These are phyloP conservation scores for Malassezia furfur DNA, from an alignment of 1,284 basidiomycete species.

Conservation along the genomic window DNA sequence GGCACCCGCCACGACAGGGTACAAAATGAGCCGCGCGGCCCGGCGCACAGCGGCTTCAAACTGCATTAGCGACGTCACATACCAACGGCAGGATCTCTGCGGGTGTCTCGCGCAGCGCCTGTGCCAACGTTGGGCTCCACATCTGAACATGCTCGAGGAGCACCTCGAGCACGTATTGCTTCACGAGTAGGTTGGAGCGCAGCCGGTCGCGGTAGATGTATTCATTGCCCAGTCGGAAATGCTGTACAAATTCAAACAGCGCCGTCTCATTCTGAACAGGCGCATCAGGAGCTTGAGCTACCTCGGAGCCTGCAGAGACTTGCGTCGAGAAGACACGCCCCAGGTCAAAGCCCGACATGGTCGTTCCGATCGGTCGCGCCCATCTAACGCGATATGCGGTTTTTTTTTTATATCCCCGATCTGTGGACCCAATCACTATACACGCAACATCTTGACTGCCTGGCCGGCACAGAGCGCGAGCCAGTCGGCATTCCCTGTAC, in stretches of 20 bases:
- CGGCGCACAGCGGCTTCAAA: slow-evolving; percentile 43
- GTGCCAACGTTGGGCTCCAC: slow-evolving; percentile 87
- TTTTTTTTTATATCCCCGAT: neutral
- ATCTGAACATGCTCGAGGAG: slow-evolving; percentile 80
- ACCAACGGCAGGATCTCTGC: slow-evolving; percentile 82
- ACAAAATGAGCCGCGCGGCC: slow-evolving; percentile 39
- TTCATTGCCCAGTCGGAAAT: slow-evolving; percentile 43
- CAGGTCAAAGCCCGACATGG: slow-evolving; percentile 47
- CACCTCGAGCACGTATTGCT: slow-evolving; percentile 83
- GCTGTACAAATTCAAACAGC: slow-evolving; percentile 46
- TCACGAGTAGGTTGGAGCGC: slow-evolving; percentile 76
- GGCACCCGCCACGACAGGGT: slow-evolving; percentile 34
- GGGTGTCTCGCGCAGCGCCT: slow-evolving; percentile 77
- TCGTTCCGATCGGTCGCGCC: neutral
- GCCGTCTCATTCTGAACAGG: slow-evolving; percentile 42
- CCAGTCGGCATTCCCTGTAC: slow-evolving; percentile 19
- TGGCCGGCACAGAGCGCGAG: slow-evolving; percentile 22
- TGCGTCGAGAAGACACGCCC: slow-evolving; percentile 43
- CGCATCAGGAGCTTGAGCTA: slow-evolving; percentile 39
- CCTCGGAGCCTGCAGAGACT: slow-evolving; percentile 34
- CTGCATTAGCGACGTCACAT: slow-evolving; percentile 26
- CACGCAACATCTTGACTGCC: slow-evolving; percentile 21
- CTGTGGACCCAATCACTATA: slow-evolving; percentile 10
- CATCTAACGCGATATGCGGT: neutral
- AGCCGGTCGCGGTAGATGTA: slow-evolving; percentile 66